These are phyloP conservation scores for Aspergillus novofumigatus DNA, from an alignment of 2,329 filamentous ascomycete genomes.

Conservation along the genomic window DNA sequence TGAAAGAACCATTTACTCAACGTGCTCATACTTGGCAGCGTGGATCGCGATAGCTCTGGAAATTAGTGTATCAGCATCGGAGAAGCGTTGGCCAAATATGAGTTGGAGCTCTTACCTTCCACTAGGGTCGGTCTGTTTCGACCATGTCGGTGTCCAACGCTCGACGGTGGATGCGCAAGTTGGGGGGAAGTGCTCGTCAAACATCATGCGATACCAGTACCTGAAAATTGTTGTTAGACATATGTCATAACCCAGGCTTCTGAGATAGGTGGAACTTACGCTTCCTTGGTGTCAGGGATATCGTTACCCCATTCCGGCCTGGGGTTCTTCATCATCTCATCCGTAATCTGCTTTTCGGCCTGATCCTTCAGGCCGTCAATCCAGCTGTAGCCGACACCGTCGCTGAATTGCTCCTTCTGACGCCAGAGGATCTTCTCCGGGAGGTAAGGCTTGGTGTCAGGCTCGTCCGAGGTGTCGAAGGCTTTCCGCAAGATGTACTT, in stretches of 20 bases:
- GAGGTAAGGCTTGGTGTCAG: slow-evolving; percentile 77
- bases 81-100: not conserved
- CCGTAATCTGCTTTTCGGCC: slow-evolving; percentile 81
- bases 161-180: slow-evolving; percentile 88
- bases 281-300: slow-evolving; percentile 94
- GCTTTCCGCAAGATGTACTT: slow-evolving; percentile 98
- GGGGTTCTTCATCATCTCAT: slow-evolving; percentile 98
- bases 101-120: slow-evolving; percentile 60
- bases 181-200: slow-evolving; percentile 95
- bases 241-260: not conserved
- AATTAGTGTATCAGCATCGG: slow-evolving; percentile 7
- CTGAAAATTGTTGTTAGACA: slow-evolving; percentile 38
- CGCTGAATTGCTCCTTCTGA: slow-evolving; percentile 99
- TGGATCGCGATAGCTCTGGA: slow-evolving; percentile 71
- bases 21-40: slow-evolving; percentile 65
- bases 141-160: slow-evolving; percentile 98
- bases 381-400: slow-evolving; percentile 98
- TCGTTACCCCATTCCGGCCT: slow-evolving; percentile 94
- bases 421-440: slow-evolving; percentile 94
- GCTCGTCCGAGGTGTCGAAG: slow-evolving; percentile 88
- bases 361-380: slow-evolving; percentile 96
- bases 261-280: slow-evolving; percentile 50
- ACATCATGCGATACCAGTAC: slow-evolving; percentile 98
- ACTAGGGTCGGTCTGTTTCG: slow-evolving; percentile 90
- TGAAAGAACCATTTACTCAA: slow-evolving; percentile 26